Base-by-base conservation (phyloP, 192 early-diverging fungal species). In the Coemansia sp. region DNA sequence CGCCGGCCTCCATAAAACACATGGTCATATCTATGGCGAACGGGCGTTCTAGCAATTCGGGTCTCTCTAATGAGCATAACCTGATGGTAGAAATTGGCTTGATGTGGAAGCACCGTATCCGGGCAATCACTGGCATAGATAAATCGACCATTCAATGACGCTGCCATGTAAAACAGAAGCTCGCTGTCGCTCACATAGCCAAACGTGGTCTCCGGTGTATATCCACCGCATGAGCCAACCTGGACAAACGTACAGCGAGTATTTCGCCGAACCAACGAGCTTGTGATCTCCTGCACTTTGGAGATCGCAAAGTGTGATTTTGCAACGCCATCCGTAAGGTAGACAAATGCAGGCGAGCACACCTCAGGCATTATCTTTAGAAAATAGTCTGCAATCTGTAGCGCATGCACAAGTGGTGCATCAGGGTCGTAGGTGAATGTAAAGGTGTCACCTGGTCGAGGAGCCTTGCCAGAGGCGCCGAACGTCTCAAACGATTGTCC, bases 121-220 rank as follows among this genome's bases (percentile, higher is more conserved):
- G 77, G 85, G 59, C 89, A 92, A 45, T 93, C 84, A 53, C 84
- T 82, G 19, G 91, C 86, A 64, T 89, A 92, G 60, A 91, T 77
- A 63, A 93, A 91, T 32, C 81, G 75, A 4, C 92, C 92, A 26
- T 81, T 79, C 6, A 91, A 86, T 7, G 90, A 86, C 8, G 86
- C 83, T 0, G 92, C 86, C 45, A 92, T 67, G 64, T 89, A 93
- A 37, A 87, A 72, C 1, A 93, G 77, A 43, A 89, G 81, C 73
- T 94, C 92, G 53, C 85, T 92, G 64, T 94, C 92, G 64, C 86
- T 85, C 11, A 92, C 86, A 72, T 88, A 89, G 7, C 92, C 92
- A 71, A 92, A 89, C 63, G 90, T 90, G 23, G 86, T 85, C 45
- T 84, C 84, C n/a, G 91, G 89, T 49, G 83, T 84, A 42, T 87